Conservation (phyloP, 257 asterid genomes). For the Lithospermum erythrorhizon region DNA sequence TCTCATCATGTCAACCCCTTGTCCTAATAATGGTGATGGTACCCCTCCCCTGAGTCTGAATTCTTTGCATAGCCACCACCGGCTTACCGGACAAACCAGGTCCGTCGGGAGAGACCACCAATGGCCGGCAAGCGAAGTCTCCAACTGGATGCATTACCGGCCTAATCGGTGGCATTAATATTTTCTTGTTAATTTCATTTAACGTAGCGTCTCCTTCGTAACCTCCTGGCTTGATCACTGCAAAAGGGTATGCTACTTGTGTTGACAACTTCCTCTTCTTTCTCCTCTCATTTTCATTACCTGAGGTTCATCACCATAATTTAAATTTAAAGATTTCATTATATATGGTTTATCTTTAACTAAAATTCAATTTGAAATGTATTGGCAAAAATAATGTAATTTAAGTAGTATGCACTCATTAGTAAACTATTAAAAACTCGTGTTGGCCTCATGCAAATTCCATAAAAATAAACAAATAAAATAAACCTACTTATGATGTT, state of each 20-base stretch:
- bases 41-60: constrained; percentile 90
- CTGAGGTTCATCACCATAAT: constrained; percentile 9
- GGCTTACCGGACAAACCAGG: constrained; percentile 88
- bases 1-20: constrained; percentile 23
- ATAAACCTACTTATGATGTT: too few species aligned
- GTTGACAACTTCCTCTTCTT: constrained; percentile 24
- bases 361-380: too few species aligned
- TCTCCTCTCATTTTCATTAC: constrained; percentile 17
- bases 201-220: constrained; percentile 60
- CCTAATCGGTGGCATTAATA: constrained; percentile 75
- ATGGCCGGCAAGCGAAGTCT: constrained; percentile 74
- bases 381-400: too few species aligned
- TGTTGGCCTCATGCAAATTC: too few species aligned
- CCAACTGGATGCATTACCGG: constrained; percentile 91
- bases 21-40: constrained; percentile 82
- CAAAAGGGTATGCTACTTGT: constrained; percentile 76
- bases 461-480: too few species aligned
- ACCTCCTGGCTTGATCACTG: constrained; percentile 84
- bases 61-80: constrained; percentile 73
- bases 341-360: neutral
- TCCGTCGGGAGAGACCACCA: constrained; percentile 48
- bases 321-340: too few species aligned
- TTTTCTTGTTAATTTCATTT: constrained; percentile 72
- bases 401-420: too few species aligned
- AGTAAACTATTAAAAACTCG: too few species aligned